Conservation (phyloP, 345 rosid species). For the Aquilaria yunnanensis region DNA sequence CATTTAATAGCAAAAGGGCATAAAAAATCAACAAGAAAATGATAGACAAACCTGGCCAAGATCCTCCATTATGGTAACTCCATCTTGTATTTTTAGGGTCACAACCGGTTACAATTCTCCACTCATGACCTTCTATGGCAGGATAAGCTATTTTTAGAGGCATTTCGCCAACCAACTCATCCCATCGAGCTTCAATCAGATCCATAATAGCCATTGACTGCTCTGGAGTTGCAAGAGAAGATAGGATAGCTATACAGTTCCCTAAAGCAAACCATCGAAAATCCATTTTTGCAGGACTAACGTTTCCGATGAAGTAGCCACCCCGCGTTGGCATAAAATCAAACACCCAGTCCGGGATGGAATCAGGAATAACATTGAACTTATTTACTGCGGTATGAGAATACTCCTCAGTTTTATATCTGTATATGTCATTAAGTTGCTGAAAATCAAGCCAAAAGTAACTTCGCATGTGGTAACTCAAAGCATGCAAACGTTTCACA, state of each 20-base stretch:
- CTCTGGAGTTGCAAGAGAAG: constrained; percentile 57
- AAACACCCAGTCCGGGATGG: constrained; percentile 61
- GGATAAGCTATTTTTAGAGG: constrained; percentile 54
- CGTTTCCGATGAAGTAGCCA: constrained; percentile 66
- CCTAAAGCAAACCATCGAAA: constrained; percentile 65
- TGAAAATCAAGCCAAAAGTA: constrained; percentile 65
- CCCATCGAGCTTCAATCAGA: constrained; percentile 59
- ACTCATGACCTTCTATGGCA: constrained; percentile 53
- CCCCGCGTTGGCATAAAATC: constrained; percentile 65
- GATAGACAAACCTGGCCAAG: constrained; percentile 52
- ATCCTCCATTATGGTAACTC: constrained; percentile 67
- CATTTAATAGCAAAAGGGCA: too few relatives aligned
- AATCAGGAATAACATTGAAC: constrained; percentile 57
- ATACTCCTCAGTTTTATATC: constrained; percentile 57
- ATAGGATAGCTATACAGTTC: constrained; percentile 48
- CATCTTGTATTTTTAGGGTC: constrained; percentile 63
- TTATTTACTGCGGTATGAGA: constrained; percentile 64
- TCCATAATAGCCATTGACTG: constrained; percentile 71
- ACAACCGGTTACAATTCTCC: constrained; percentile 55
- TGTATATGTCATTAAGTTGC: constrained; percentile 55
- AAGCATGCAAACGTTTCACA: constrained; percentile 50
- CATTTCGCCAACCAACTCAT: constrained; percentile 62
- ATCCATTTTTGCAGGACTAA: constrained; percentile 77
- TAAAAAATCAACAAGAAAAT: too few relatives aligned
- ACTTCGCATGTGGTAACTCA: constrained; percentile 53